phyloP scores from a whole-genome alignment of 768 basidiomycete species.

The Mycena belliarum region DNA sequence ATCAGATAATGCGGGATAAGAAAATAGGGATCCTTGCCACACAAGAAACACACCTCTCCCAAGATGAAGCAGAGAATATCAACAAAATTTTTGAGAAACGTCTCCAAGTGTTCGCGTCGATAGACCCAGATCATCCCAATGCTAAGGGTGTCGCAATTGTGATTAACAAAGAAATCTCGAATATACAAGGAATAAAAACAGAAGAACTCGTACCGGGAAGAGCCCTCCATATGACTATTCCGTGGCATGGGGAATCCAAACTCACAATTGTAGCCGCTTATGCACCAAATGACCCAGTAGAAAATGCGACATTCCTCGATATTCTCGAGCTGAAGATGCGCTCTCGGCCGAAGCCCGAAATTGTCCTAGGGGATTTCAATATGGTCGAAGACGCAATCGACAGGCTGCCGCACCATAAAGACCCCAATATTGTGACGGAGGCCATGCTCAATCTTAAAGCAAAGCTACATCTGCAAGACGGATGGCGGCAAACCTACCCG shows the following conservation, averaged over 20 bases:
- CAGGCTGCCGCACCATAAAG: slow-evolving; percentile 4
- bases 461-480: slow-evolving; percentile 1
- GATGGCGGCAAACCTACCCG: slow-evolving; percentile 17
- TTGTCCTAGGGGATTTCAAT: slow-evolving; percentile 3
- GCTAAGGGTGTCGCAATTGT: slow-evolving; percentile 1
- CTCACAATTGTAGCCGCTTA: neutral
- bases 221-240: slow-evolving; percentile 5
- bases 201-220: slow-evolving; percentile 1
- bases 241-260: neutral
- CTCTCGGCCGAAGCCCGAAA: neutral
- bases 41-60: slow-evolving; percentile 6
- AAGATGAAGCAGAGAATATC: neutral
- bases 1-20: slow-evolving; percentile 2
- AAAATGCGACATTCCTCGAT: neutral
- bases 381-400: slow-evolving; percentile 18
- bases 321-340: neutral
- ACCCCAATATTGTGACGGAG: neutral
- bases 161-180: neutral
- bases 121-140: neutral
- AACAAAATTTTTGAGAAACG: neutral
- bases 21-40: neutral
- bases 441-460: slow-evolving; percentile 3
- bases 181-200: neutral
- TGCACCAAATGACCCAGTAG: slow-evolving; percentile 1
- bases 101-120: neutral